Conservation (phyloP, 2,329 filamentous ascomycete species). For the Diaporthe vaccinii region DNA sequence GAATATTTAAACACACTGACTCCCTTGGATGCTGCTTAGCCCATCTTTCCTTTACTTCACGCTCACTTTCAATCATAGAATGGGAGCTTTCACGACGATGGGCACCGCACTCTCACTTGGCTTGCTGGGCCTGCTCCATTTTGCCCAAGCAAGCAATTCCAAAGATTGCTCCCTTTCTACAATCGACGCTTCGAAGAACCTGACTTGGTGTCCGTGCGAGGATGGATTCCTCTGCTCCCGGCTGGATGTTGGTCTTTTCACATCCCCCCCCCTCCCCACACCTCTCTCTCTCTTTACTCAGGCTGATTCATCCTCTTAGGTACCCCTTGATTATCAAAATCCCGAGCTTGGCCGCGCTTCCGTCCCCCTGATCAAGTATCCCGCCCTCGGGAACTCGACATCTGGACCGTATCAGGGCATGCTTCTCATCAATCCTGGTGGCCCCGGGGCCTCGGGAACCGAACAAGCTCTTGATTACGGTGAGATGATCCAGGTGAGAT, state of each 20-base stretch:
- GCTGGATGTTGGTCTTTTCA: constrained; percentile 40
- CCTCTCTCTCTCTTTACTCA: not conserved
- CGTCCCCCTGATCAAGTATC: constrained; percentile 38
- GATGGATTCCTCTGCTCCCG: constrained; percentile 45
- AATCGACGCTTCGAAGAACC: constrained; percentile 36
- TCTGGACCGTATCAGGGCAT: constrained; percentile 36
- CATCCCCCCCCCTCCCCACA: too few species aligned
- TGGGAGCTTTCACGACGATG: not conserved
- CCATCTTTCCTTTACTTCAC: not conserved
- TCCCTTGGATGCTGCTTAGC: not conserved
- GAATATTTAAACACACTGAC: not conserved
- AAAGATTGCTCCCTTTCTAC: not conserved
- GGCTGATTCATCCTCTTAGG: constrained; percentile 25
- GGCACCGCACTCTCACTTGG: not conserved
- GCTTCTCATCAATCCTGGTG: constrained; percentile 15
- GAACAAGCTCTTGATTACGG: not conserved
- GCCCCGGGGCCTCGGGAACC: constrained; percentile 2
- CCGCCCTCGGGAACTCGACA: constrained; percentile 33
- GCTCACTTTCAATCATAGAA: not conserved
- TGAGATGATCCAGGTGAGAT: not conserved
- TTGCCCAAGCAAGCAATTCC: not conserved
- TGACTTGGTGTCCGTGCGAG: constrained; percentile 46
- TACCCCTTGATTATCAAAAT: constrained; percentile 41
- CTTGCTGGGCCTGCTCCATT: constrained; percentile 4
- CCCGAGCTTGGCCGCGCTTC: constrained; percentile 36